Evolutionary conservation across 73 alveolate species (phyloP).

Genomic region (Breviolum minutum): DNA sequence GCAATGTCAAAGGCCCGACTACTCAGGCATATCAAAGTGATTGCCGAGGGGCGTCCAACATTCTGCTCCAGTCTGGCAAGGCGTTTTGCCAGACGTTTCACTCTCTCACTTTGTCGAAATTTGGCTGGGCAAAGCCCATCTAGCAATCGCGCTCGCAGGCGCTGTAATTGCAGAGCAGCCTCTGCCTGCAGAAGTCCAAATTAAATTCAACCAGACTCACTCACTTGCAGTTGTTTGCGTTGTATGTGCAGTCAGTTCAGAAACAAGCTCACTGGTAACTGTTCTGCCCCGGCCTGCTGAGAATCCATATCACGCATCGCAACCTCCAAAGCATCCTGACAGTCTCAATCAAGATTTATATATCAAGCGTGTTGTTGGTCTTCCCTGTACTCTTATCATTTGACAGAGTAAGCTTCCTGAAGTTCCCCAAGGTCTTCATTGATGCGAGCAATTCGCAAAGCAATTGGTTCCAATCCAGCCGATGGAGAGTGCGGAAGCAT

Average conservation of each 20-base stretch:
- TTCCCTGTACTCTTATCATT: background rate
- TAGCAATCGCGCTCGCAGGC: conserved; percentile 64
- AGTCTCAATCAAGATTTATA: background rate
- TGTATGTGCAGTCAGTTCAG: background rate
- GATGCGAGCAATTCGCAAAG: conserved; percentile 61
- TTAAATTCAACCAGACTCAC: background rate
- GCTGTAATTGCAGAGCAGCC: conserved; percentile 39
- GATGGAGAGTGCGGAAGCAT: background rate
- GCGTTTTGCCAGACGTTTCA: conserved; percentile 39
- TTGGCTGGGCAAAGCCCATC: conserved; percentile 59
- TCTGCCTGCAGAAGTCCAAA: conserved; percentile 17
- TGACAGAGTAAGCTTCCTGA: background rate
- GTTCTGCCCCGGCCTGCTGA: conserved; percentile 22
- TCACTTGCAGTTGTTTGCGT: too few relatives aligned
- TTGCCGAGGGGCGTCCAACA: conserved; percentile 46
- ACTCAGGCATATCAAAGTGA: background rate
- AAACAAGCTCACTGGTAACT: background rate
- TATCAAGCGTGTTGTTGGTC: background rate
- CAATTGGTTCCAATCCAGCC: conserved; percentile 28
- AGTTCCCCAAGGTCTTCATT: conserved; percentile 56
- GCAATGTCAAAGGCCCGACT: too few relatives aligned
- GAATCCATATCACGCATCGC: conserved; percentile 33
- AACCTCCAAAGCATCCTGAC: conserved; percentile 24
- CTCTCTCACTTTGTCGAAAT: conserved; percentile 46
- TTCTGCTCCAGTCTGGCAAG: conserved; percentile 38